Percentiles rank a stretch among this genome's conserved stretches.
These are phyloP conservation scores for Trichocladium antarcticum DNA, from an alignment of 495 filamentous ascomycete species.

Conservation along the genomic window DNA sequence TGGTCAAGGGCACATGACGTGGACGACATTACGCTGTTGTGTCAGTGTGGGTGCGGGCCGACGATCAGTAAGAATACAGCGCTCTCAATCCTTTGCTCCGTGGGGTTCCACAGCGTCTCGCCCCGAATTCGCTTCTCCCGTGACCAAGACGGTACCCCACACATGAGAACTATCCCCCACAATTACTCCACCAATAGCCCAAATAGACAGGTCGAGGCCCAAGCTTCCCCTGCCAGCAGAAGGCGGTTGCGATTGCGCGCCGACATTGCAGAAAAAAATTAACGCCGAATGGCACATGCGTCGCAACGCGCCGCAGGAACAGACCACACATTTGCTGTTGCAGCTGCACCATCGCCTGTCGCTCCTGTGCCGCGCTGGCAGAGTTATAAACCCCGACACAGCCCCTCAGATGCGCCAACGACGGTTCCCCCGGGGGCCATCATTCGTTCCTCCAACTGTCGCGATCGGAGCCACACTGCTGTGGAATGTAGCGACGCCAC, in stretches of 20 bases:
- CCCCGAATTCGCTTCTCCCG: conserved; percentile 4
- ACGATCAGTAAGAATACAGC: conserved; percentile 2
- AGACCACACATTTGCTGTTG: background rate
- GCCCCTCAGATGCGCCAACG: background rate
- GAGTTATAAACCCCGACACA: background rate
- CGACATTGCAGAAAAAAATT: background rate
- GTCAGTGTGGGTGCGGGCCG: background rate
- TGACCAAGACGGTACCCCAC: conserved; percentile 2
- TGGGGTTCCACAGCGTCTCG: background rate
- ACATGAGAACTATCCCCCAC: conserved; percentile 5
- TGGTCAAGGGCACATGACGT: background rate
- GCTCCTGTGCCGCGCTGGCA: background rate
- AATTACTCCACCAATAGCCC: conserved; percentile 14
- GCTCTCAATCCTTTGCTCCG: background rate
- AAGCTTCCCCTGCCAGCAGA: conserved; percentile 2
- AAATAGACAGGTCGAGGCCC: background rate
- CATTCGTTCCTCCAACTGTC: background rate
- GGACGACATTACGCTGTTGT: background rate
- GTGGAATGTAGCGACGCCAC: conserved; percentile 4
- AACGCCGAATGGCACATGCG: conserved; percentile 6
- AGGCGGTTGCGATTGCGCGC: background rate
- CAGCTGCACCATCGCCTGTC: background rate
- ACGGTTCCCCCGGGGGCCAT: background rate
- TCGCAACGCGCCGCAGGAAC: background rate
- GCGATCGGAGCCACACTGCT: background rate